Evolutionary conservation across 1,284 basidiomycete species (phyloP), one percentile per base, ranked within the genome.

Genomic region (Mrakiaceae sp.): DNA sequence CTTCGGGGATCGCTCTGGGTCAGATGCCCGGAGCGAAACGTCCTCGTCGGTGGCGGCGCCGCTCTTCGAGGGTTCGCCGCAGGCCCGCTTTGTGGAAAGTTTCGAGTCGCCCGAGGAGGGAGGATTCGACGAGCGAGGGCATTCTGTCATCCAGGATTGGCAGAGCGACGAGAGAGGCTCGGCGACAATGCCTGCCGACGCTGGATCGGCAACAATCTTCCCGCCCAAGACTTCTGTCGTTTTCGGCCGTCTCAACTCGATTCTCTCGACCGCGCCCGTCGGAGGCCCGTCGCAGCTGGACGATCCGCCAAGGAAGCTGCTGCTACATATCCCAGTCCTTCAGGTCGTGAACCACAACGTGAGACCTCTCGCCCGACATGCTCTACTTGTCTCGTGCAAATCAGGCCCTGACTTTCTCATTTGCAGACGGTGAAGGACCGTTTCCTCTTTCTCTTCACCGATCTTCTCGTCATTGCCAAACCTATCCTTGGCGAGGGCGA

Each of bases 381-480:
- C n/a, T 9, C 39, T 14, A 11, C 40, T 59, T 16, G 12, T 5
- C 39, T 60, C 47, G 42, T 27, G 55, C 9, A 9, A 5, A n/a
- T 39, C 11, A 43, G 49, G 43, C 39, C 58, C 14, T 42, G 8
- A 44, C 43, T 39, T 10, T 39, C 16, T 27, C 27, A 27, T 14
- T 16, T 16, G 12, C 66, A 78, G 73, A 94, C 89, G 1, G 88
- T 96, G 76, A 98, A 98, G 75, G 93, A 98, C 73, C 86, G 95
- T 8, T 94, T 91, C 78, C 81, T 98, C 11, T 94, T 98, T 78
- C 80, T 98, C 39, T 98, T 98, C 81, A 90, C 81, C 73, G 96
- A 99, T 74, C 82, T 98, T 58, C 81, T 98, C 55, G 83, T 98
- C 73, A 85, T 98, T 67, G 78, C 80, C 48, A 82, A 82, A 71